Base-by-base conservation (phyloP, 768 basidiomycete species). In the Boletus subcaerulescens region DNA sequence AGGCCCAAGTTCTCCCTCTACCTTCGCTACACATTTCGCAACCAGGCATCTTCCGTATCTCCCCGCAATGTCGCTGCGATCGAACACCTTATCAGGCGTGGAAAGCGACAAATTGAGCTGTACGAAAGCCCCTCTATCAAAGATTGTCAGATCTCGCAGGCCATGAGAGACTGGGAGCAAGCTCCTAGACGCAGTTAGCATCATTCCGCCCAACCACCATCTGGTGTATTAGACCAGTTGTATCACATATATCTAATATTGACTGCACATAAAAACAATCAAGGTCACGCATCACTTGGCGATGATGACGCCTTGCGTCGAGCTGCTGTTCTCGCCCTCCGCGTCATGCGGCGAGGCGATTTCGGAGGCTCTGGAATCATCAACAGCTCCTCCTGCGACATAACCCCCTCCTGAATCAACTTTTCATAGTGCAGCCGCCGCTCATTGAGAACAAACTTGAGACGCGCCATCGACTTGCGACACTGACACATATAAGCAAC, bases 401-500 rank as follows among this genome's bases (percentile, higher is more conserved):
- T 52, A 11, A 44, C 48, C 0, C 68, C 68, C 40, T 65, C 61
- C 38, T 45, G 44, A 24, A 45, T 39, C 4, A 73, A 22, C 36
- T 72, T 69, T 35, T 90, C 83, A 57, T 93, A 89, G 10, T 91
- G 92, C 22, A 92, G 69, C 43, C 94, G 80, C 35, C 97, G 86
- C 67, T 98, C 95, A 65, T 93, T 93, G 46, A 98, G 76, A 20
- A 98, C 85, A 55, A 82, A 85, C 71, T 98, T 98, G 71, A 98
- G 93, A 18, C 92, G 85, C n/a, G 91, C 93, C 93, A 97, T 96
- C 18, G 91, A 87, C 77, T 94, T 96, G 20, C 90, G 88, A 71
- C 86, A 87, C 93, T 97, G 59, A 29, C 1, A 11, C 49, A 24
- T 56, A 44, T 65, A 29, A 60, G 39, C 35, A 9, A 38, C 38